phyloP scores from a whole-genome alignment of 495 filamentous ascomycete genomes.

The Penicillium cosmopolitanum region DNA sequence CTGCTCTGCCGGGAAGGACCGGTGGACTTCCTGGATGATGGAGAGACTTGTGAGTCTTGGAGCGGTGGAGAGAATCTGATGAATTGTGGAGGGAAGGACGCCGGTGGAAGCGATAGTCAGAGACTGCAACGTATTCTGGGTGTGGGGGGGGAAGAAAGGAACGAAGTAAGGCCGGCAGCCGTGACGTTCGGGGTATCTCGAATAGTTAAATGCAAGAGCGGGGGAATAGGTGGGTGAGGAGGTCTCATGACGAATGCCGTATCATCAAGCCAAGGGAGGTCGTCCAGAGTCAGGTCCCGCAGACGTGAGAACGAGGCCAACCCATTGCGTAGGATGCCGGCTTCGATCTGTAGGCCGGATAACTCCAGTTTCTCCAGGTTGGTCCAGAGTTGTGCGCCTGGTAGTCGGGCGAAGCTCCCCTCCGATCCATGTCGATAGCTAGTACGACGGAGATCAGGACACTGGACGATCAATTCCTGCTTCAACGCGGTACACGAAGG shows the following conservation, averaged over 20 bases:
- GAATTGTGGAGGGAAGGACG: slow-evolving; percentile 62
- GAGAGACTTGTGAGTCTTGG: slow-evolving; percentile 66
- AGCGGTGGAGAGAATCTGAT: slow-evolving; percentile 64
- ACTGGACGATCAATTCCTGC: slow-evolving; percentile 81
- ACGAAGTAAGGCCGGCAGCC: slow-evolving; percentile 64
- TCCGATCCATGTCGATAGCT: slow-evolving; percentile 79
- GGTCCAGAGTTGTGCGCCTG: slow-evolving; percentile 68
- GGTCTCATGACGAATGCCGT: slow-evolving; percentile 66
- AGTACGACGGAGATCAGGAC: slow-evolving; percentile 86
- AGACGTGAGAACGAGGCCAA: slow-evolving; percentile 68
- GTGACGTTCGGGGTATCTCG: slow-evolving; percentile 71
- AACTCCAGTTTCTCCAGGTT: slow-evolving; percentile 83
- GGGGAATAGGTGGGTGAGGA: slow-evolving; percentile 66
- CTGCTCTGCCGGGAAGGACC: slow-evolving; percentile 63
- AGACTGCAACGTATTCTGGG: slow-evolving; percentile 55
- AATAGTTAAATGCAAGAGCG: slow-evolving; percentile 69
- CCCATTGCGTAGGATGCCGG: slow-evolving; percentile 67
- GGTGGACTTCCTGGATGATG: slow-evolving; percentile 66
- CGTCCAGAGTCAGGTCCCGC: slow-evolving; percentile 70
- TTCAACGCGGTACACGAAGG: slow-evolving; percentile 71
- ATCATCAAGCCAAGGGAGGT: slow-evolving; percentile 73
- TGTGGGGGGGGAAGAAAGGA: slow-evolving; percentile 57
- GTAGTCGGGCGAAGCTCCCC: slow-evolving; percentile 71
- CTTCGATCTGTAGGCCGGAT: slow-evolving; percentile 71
- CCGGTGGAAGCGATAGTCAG: slow-evolving; percentile 71